Evolutionary conservation across 176 grass and related monocot species (phyloP), one percentile per base, ranked within the genome.

Genomic region (Miscanthus lutarioriparius): DNA sequence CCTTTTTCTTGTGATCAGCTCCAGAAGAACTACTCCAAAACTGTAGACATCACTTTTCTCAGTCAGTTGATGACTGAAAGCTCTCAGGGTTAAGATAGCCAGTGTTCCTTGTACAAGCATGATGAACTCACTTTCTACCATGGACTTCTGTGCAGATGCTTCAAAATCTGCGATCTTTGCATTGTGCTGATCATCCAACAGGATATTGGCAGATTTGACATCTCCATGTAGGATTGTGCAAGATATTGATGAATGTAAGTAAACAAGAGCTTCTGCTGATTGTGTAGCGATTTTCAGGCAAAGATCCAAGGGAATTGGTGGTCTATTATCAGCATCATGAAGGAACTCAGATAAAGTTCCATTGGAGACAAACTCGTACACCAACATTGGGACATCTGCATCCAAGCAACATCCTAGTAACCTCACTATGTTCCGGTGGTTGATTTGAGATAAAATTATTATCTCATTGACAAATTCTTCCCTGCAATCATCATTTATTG

Each of bases 1-100:
- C 75, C 82, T 92, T 62, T 90, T 87, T 80, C 88, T 89, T 32
- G 91, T 91, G 27, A 93, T 88, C 5, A 93, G 32, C 70, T 96
- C 91, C 22, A 96, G 27, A 77, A 93, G 78, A 69, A 96, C 94
- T 32, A 86, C 91, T 2, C 91, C 91, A 1, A 84, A 92, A 36
- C 93, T 95, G 80, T 92, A 95, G 8, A 95, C 90, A 53, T 95
- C 90, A 49, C 93, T 96, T 90, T 87, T 89, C 2, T 96, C 84
- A 35, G 94, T 91, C 15, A 97, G 88, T 8, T 35, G 33, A 3
- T 80, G 85, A 26, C 91, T 97, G 37, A 72, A 92, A 94, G 66
- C 68, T 82, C 72, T 97, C 91, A 0, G 80, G 89, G 39, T 97
- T 88, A 62, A 94, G 85, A 67, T 97, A 97, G 4, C 92, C 89